These are phyloP conservation scores for Aspergillus hiratsukae DNA, from an alignment of 2,329 filamentous ascomycete genomes.

Conservation along the genomic window DNA sequence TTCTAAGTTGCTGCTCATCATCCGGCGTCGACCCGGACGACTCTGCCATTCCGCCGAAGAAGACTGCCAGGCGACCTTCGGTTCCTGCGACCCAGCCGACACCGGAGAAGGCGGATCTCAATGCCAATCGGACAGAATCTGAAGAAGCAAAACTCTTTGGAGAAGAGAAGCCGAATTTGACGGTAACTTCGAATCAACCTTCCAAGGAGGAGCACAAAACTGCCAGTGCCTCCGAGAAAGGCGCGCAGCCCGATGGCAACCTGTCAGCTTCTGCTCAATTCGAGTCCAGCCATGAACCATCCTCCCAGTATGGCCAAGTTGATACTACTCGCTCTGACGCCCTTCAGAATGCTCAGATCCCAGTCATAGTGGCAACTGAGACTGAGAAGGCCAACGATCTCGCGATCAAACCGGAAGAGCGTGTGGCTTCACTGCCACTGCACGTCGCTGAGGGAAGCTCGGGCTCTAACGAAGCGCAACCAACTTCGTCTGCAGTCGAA, in stretches of 20 bases:
- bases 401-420: constrained; percentile 18
- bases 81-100: constrained; percentile 33
- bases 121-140: constrained; percentile 34
- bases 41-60: constrained; percentile 42
- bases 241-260: constrained; percentile 31
- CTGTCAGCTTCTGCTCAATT: constrained; percentile 13
- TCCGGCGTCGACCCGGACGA: constrained; percentile 44
- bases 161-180: constrained; percentile 37
- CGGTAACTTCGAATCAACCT: constrained; percentile 25
- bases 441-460: constrained; percentile 38
- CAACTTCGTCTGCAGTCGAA: constrained; percentile 52
- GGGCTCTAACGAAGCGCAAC: constrained; percentile 55
- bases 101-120: constrained; percentile 37
- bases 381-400: constrained; percentile 16
- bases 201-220: constrained; percentile 23
- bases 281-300: constrained; percentile 8
- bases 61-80: constrained; percentile 38
- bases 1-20: constrained; percentile 47
- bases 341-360: constrained; percentile 2
- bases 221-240: constrained; percentile 37
- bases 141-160: constrained; percentile 31
- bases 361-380: constrained; percentile 14
- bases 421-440: constrained; percentile 1
- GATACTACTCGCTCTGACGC: constrained; percentile 8
- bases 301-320: constrained; percentile 12